Base-by-base conservation (phyloP, 2,329 filamentous ascomycete genomes). In the Xylaria sp. region DNA sequence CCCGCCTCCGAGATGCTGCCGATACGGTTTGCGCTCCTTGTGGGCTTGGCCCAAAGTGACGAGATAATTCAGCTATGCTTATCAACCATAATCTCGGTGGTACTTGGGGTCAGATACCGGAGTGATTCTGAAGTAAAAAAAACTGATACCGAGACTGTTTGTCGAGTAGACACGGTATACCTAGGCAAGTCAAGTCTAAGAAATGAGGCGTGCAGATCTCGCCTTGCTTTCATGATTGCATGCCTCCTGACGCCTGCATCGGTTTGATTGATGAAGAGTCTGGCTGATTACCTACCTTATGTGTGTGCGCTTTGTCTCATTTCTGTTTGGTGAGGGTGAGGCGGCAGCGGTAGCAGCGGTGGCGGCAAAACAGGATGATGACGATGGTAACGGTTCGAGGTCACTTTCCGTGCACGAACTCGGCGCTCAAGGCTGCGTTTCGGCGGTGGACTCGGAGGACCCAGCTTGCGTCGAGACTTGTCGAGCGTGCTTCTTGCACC, bases 61-160 rank as follows among this genome's bases (percentile, higher is more conserved):
- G 62, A 23, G 28, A 41, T 15, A 5, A 33, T 33, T 28, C 28
- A 61, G 49, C 25, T 12, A 31, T 55, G n/a, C 46, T 51, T 43
- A 48, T 41, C 33, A 10, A 10, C 55, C 9, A 46, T n/a, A 36
- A 63, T 62, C 49, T 71, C 69, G 67, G 67, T 56, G 63, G 67
- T 56, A 64, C 67, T 69, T 54, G 69, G 62, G 46, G 41, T 43
- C 23, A 58, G 64, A 31, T 54, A 39, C 54, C 58, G 64, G 23
- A 70, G 64, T 73, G 62, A 69, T 70, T 70, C 73, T 68, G 72
- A 74, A 62, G 63, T 69, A 62, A 43, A 66, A 48, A 18, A 9
- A n/a, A 15, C n/a, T 28, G n/a, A 36, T 39, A 67, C n/a, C 66
- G 57, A 62, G 59, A 41, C 41, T 31, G 46, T 54, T 43, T 58